Conservation (phyloP, 176 grass and related monocot species). For the Rhynchospora pubera region DNA sequence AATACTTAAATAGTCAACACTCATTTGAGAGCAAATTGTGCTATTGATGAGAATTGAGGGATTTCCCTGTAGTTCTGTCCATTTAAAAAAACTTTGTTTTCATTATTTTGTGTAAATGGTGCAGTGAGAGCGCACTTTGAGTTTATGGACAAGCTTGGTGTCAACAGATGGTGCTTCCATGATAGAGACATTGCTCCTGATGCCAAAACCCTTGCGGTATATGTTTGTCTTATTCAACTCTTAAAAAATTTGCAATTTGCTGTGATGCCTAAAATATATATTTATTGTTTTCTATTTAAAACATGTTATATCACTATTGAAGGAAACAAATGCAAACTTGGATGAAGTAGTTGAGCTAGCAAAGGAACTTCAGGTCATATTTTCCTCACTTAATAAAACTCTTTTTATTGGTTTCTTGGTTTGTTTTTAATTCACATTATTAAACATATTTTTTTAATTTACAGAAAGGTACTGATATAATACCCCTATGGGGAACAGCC, state of each 20-base stretch:
- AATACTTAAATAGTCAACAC: neutral
- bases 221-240: neutral
- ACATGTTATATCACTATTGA: neutral
- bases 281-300: neutral
- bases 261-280: neutral
- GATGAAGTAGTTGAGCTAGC: slow-evolving; percentile 79
- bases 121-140: slow-evolving; percentile 94
- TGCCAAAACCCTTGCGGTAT: slow-evolving; percentile 64
- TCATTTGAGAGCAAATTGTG: neutral
- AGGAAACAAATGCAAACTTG: slow-evolving; percentile 97
- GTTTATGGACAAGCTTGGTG: slow-evolving; percentile 95
- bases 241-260: neutral
- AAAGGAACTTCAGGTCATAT: slow-evolving; percentile 75
- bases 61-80: neutral
- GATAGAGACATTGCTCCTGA: slow-evolving; percentile 95
- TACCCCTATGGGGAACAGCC: slow-evolving; percentile 75
- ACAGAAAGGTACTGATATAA: slow-evolving; percentile 66
- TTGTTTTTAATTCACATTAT: neutral
- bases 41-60: neutral
- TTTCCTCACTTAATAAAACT: slow-evolving; percentile 13
- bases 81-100: slow-evolving; percentile 6
- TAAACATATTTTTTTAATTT: neutral
- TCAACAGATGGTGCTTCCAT: slow-evolving; percentile 95
- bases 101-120: neutral
- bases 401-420: neutral